phyloP scores from a whole-genome alignment of 306 rosid genomes.

The Cajanus cajan region DNA sequence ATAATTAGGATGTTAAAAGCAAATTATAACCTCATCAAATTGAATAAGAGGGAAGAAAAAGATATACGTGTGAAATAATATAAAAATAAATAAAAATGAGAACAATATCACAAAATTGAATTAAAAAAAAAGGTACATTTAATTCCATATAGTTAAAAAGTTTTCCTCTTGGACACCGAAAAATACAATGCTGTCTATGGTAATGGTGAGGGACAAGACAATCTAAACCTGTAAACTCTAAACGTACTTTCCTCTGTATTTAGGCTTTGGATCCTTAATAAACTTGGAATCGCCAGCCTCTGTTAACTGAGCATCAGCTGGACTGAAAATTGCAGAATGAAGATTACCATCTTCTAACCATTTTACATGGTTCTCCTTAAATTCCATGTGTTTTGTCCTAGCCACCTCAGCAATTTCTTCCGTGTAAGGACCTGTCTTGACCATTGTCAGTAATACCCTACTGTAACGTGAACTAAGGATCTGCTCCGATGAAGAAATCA shows the following conservation, averaged over 20 bases:
- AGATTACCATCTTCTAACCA: slow-evolving; percentile 98
- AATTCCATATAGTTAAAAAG: slow-evolving; percentile 2
- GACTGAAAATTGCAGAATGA: slow-evolving; percentile 88
- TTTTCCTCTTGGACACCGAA: slow-evolving; percentile 12
- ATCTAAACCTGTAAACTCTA: slow-evolving; percentile 33
- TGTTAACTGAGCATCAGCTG: slow-evolving; percentile 41
- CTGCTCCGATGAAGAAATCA: slow-evolving; percentile 78
- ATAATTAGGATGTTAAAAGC: too few species aligned
- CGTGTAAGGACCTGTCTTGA: slow-evolving; percentile 65
- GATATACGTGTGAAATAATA: not conserved
- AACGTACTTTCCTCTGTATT: slow-evolving; percentile 93
- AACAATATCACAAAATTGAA: slow-evolving; percentile 27
- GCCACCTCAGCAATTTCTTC: slow-evolving; percentile 78
- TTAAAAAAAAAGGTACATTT: not conserved
- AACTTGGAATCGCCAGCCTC: slow-evolving; percentile 44
- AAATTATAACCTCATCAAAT: not conserved
- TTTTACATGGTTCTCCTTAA: slow-evolving; percentile 84
- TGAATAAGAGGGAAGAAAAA: not conserved
- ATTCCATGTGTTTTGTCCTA: slow-evolving; percentile 60
- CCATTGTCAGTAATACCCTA: slow-evolving; percentile 84
- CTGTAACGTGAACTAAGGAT: slow-evolving; percentile 90
- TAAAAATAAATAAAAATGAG: not conserved
- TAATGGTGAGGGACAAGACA: slow-evolving; percentile 6
- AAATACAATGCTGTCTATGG: not conserved
- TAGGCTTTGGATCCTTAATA: slow-evolving; percentile 67